Evolutionary conservation across 2,329 filamentous ascomycete species (phyloP), one percentile per base, ranked within the genome.

Genomic region (Allantophomopsis cytisporea): DNA sequence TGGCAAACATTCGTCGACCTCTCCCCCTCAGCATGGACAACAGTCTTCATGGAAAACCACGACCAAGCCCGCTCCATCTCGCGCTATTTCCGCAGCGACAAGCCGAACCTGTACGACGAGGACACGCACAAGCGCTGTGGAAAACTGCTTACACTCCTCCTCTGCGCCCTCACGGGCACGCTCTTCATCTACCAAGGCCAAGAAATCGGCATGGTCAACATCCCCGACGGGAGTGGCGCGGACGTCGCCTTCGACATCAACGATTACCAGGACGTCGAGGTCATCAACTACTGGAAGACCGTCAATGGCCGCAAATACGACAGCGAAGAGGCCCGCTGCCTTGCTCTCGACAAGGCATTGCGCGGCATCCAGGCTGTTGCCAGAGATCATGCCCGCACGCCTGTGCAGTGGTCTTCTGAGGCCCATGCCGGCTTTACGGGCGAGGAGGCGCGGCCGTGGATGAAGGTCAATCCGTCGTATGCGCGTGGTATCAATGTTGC

Each of bases 331-430:
- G 45, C 50, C n/a, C 53, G 62, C 41, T 48, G 56, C 7, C 57
- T 60, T 32, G 57, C 54, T 20, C 55, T 73, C 2, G 60, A 59
- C 11, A 60, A 65, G 31, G 69, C 66, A 1, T 64, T 68, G 48
- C 55, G 61, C 7, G 62, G 71, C 31, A 60, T 83, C 38, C 69
- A 76, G 45, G 63, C 68, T 42, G 67, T 81, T 21, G 76, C 69
- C 5, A 63, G 77, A 23, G 79, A 84, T 52, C 73, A 84, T 50
- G 68, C 76, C 7, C 65, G 80, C n/a, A 68, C 74, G 3, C 80
- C 80, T 0, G 73, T 85, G 61, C 76, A 80, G 45, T 84, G 80
- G 80, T 66, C 66, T 40, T 62, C 54, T 1, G 59, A 60, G 0
- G 54, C 61, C 1, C 65, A 77, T 45, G 75, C 72, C 0, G 80